phyloP scores from a whole-genome alignment of 352 stramenopile genomes.

The Globisporangium nagaii region DNA sequence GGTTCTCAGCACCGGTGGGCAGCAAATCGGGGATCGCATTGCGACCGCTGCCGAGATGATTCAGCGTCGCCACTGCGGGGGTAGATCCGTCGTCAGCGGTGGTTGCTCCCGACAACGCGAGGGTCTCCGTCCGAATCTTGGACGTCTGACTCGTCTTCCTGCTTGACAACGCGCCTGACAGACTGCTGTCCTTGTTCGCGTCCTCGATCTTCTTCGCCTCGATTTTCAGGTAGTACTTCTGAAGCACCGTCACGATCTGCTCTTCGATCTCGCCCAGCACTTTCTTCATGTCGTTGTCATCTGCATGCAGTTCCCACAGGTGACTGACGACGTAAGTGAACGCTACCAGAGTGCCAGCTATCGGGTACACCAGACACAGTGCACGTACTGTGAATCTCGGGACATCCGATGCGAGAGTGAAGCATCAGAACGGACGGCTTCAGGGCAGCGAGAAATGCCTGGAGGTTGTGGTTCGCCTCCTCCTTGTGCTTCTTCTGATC shows the following conservation, averaged over 20 bases:
- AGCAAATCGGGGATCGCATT: not conserved
- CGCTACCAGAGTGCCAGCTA: no score
- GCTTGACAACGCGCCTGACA: not conserved
- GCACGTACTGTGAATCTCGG: constrained; percentile 57
- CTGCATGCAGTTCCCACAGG: constrained; percentile 22
- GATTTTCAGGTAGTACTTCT: constrained; percentile 62
- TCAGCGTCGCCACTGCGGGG: not conserved
- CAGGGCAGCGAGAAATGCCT: constrained; percentile 53
- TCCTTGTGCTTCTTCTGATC: constrained; percentile 79
- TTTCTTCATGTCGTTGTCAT: constrained; percentile 66
- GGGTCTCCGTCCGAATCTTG: not conserved
- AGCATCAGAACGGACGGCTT: constrained; percentile 58
- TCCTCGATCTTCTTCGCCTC: constrained; percentile 34
- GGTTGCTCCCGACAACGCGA: not conserved
- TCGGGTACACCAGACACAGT: not conserved
- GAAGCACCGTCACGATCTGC: constrained; percentile 56
- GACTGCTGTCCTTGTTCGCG: constrained; percentile 1
- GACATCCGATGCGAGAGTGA: constrained; percentile 66
- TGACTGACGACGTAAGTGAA: not conserved
- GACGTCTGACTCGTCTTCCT: not conserved
- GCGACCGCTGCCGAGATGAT: not conserved
- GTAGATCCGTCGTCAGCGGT: not conserved
- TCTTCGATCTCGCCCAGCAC: constrained; percentile 74
- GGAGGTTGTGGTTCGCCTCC: constrained; percentile 61
- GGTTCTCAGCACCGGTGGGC: not conserved